A percentile compares a stretch with the other conserved stretches of the same genome.
phyloP scores from a whole-genome alignment of 1,139 yeast species.

The Insectozyma bohioensis region DNA sequence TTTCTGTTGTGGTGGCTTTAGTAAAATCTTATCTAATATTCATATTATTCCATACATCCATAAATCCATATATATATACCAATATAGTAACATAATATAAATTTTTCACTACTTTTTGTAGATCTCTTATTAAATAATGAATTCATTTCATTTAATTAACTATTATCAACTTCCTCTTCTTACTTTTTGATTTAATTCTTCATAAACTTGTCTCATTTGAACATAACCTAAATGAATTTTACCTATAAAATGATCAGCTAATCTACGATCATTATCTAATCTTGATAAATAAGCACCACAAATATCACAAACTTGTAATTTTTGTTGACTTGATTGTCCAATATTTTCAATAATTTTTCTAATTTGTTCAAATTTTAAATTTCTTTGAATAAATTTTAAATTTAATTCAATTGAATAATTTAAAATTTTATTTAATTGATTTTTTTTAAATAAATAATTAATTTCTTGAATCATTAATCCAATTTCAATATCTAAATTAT shows the following conservation, averaged over 20 bases:
- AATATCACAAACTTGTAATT: constrained; percentile 83
- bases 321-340: constrained; percentile 87
- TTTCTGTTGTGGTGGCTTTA: too few relatives aligned
- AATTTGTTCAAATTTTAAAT: constrained; percentile 51
- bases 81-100: too few relatives aligned
- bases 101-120: too few relatives aligned
- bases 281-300: constrained; percentile 92
- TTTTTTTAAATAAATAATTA: constrained; percentile 49
- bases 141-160: too few relatives aligned
- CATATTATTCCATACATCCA: too few relatives aligned
- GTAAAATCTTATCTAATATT: too few relatives aligned
- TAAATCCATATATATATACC: too few relatives aligned
- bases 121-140: too few relatives aligned
- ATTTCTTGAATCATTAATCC: constrained; percentile 74
- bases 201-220: constrained; percentile 65
- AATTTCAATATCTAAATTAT: constrained; percentile 62
- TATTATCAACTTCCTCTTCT: too few relatives aligned
- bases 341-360: constrained; percentile 66
- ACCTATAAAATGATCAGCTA: constrained; percentile 91
- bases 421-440: constrained; percentile 54
- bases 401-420: constrained; percentile 46
- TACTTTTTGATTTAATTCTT: constrained; percentile 33
- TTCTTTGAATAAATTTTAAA: constrained; percentile 44
- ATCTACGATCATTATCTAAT: constrained; percentile 81
- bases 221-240: constrained; percentile 84